Base-by-base conservation (phyloP, 192 early-diverging fungal genomes). In the Linnemannia elongata region DNA sequence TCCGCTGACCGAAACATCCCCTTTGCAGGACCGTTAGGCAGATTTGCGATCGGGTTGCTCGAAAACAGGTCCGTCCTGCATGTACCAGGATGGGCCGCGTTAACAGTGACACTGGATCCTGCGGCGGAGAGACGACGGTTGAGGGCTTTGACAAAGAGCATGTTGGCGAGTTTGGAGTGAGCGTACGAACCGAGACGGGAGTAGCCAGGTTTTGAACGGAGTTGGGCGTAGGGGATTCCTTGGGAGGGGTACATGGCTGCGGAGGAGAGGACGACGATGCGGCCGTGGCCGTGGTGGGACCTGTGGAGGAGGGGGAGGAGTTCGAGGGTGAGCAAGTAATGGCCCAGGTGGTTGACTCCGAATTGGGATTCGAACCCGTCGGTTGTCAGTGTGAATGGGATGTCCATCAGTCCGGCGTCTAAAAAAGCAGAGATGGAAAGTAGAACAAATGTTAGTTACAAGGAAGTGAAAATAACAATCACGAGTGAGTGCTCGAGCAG, bases 131-230 rank as follows among this genome's bases (percentile, higher is more conserved):
- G 75, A 20, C 75, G 75, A 63, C 52, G 75, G 5, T 38, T 60
- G 20, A 76, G 55, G 9, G 52, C 49, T 35, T 76, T 76, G 52
- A 76, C 52, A 39, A 76, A 76, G 52, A 76, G 52, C 75, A 76
- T 57, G 55, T 76, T 60, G 36, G 49, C 75, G n/a, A 74, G 73
- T 20, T 74, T 74, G 30, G 73, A 76, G 33, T 76, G 75, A 0
- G 75, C 30, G 55, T 55, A 76, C 30, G 18, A 39, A 4, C 55
- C 75, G 2, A 76, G 55, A 24, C 75, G 55, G 30, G 52, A 76
- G 42, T 74, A 74, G 45, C n/a, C 18, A 12, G 30, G 6, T 35
- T 76, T 60, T 55, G 75, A 24, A 6, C 55, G 54, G 38, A 76
- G 35, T 20, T 18, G 35, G 18, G 49, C 6, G 22, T 76, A 76